phyloP scores from a whole-genome alignment of 495 filamentous ascomycete genomes.

The Choiromyces venosus region DNA sequence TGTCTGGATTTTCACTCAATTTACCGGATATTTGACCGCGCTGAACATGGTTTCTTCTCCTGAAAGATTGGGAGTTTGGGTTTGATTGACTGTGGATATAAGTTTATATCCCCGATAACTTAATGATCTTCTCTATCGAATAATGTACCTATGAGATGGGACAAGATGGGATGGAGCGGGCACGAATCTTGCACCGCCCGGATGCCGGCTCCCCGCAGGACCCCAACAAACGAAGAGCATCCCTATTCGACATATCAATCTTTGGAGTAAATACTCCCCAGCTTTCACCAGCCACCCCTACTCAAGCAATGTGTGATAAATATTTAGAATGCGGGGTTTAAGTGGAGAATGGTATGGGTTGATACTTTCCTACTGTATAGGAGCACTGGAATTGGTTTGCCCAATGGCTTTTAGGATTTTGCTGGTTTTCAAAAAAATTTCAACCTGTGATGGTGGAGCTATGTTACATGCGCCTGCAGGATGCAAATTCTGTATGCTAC shows the following conservation, averaged over 20 bases:
- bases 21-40: too few species aligned
- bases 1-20: too few species aligned
- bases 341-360: not conserved
- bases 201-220: not conserved
- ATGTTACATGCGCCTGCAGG: not conserved
- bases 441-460: not conserved
- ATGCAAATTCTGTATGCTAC: not conserved
- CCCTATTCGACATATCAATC: not conserved
- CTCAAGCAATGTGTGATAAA: not conserved
- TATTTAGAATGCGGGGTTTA: not conserved
- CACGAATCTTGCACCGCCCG: not conserved
- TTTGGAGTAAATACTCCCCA: not conserved
- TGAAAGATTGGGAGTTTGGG: not conserved
- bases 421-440: not conserved
- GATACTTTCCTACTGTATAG: not conserved
- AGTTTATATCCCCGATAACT: not conserved
- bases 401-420: not conserved
- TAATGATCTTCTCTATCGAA: not conserved
- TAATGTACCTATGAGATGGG: not conserved
- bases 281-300: not conserved
- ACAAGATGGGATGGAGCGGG: not conserved
- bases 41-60: too few species aligned
- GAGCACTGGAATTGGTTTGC: not conserved
- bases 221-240: not conserved
- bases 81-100: not conserved